Evolutionary conservation across 2,329 filamentous ascomycete genomes (phyloP).

Genomic region (Fusarium sp.): DNA sequence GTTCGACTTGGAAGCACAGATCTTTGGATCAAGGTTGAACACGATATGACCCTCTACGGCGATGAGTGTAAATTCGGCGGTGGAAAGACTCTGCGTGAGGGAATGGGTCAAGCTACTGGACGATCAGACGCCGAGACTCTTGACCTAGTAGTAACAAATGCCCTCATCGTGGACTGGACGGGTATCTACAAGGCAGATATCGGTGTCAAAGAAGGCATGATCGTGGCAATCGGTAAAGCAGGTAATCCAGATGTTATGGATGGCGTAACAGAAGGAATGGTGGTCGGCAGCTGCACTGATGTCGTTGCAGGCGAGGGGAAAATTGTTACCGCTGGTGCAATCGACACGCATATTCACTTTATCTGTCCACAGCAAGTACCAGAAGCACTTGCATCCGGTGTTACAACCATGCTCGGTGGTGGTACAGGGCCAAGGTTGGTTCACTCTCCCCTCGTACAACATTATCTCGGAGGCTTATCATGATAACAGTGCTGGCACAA

Average conservation of each 20-base stretch:
- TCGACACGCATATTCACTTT: slow-evolving; percentile 92
- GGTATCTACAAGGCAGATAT: slow-evolving; percentile 98
- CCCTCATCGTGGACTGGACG: slow-evolving; percentile 87
- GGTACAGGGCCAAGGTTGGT: slow-evolving; percentile 87
- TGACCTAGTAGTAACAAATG: slow-evolving; percentile 90
- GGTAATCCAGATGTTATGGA: slow-evolving; percentile 99
- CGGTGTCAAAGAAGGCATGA: slow-evolving; percentile 87
- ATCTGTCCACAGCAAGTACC: slow-evolving; percentile 93
- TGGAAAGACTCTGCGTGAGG: slow-evolving; percentile 91
- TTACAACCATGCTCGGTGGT: slow-evolving; percentile 91
- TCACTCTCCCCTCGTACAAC: neutral
- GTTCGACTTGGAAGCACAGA: slow-evolving; percentile 85
- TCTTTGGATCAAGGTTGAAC: slow-evolving; percentile 91
- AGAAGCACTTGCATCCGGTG: slow-evolving; percentile 84
- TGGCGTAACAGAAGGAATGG: slow-evolving; percentile 79
- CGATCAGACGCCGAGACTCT: slow-evolving; percentile 76
- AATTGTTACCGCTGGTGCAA: slow-evolving; percentile 89
- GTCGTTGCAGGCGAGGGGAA: slow-evolving; percentile 90
- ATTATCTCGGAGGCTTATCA: slow-evolving; percentile 18
- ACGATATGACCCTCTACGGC: slow-evolving; percentile 84
- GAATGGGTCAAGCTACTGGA: slow-evolving; percentile 93
- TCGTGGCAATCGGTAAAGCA: slow-evolving; percentile 91
- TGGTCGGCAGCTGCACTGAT: slow-evolving; percentile 90
- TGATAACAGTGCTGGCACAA: slow-evolving; percentile 77
- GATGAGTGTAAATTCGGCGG: slow-evolving; percentile 97